Evolutionary conservation across 805 yeast species (phyloP).

Genomic region (Lachancea sp.): DNA sequence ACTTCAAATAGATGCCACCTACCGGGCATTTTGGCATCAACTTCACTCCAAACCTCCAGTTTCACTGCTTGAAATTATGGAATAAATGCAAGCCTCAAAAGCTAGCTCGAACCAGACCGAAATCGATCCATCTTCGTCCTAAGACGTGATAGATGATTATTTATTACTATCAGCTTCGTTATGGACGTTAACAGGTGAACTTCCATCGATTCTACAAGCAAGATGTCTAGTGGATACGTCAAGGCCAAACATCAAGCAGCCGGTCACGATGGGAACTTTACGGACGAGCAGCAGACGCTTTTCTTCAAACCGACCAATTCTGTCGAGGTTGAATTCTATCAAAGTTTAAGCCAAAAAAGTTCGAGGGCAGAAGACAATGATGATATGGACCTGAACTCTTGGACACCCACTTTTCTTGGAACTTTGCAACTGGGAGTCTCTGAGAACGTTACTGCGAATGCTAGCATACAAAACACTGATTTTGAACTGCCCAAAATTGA

Average conservation of each 20-base stretch:
- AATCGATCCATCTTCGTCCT: background rate
- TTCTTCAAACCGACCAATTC: constrained; percentile 62
- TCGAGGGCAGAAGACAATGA: constrained; percentile 15
- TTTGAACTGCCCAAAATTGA: background rate
- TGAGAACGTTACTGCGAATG: background rate
- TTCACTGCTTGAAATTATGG: too few relatives aligned
- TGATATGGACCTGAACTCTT: constrained; percentile 22
- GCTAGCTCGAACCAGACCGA: too few relatives aligned
- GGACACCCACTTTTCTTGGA: constrained; percentile 30
- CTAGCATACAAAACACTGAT: background rate
- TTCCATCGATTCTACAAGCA: background rate
- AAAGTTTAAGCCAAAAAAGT: constrained; percentile 13
- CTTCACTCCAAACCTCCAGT: too few relatives aligned
- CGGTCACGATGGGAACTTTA: constrained; percentile 80
- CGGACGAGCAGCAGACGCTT: constrained; percentile 55
- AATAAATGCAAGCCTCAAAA: too few relatives aligned
- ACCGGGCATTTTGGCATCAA: too few relatives aligned
- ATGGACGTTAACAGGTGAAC: background rate
- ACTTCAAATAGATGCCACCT: too few relatives aligned
- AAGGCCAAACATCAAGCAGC: constrained; percentile 64
- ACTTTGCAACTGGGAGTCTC: constrained; percentile 21
- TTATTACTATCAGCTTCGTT: background rate
- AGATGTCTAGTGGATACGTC: background rate
- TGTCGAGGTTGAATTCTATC: constrained; percentile 75
- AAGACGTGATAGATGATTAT: background rate